Conservation (phyloP, 164 flowering plant species). For the Stephania yunnanensis region DNA sequence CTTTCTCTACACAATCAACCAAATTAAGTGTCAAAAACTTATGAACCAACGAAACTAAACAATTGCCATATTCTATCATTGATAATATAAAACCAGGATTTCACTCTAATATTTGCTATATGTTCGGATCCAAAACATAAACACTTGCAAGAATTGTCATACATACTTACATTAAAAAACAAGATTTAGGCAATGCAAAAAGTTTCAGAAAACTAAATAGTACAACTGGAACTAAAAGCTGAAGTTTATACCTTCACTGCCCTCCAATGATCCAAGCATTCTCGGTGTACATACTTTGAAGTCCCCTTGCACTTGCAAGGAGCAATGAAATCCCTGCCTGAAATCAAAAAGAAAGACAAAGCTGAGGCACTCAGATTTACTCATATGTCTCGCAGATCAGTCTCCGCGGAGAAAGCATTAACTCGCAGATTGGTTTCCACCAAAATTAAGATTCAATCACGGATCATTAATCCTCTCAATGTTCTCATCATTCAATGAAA, state of each 20-base stretch:
- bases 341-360: background rate
- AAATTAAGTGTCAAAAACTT: background rate
- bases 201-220: background rate
- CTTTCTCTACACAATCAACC: background rate
- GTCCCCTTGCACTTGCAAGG: slow-evolving; percentile 99
- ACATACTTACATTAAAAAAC: background rate
- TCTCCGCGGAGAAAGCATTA: too few species aligned
- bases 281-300: slow-evolving; percentile 90
- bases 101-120: background rate
- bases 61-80: background rate
- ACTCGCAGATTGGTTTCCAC: too few species aligned
- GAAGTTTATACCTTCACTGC: slow-evolving; percentile 58
- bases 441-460: too few species aligned
- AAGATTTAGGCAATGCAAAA: background rate
- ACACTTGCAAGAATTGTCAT: background rate
- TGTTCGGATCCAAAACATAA: background rate
- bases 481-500: too few species aligned
- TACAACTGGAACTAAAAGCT: background rate
- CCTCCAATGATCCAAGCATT: slow-evolving; percentile 95
- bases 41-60: background rate
- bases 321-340: slow-evolving; percentile 96
- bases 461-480: background rate
- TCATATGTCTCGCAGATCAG: background rate
- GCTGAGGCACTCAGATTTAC: background rate
- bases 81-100: background rate